Conservation (phyloP, 139 green algal genomes). For the Limnomonas spitsbergensis region DNA sequence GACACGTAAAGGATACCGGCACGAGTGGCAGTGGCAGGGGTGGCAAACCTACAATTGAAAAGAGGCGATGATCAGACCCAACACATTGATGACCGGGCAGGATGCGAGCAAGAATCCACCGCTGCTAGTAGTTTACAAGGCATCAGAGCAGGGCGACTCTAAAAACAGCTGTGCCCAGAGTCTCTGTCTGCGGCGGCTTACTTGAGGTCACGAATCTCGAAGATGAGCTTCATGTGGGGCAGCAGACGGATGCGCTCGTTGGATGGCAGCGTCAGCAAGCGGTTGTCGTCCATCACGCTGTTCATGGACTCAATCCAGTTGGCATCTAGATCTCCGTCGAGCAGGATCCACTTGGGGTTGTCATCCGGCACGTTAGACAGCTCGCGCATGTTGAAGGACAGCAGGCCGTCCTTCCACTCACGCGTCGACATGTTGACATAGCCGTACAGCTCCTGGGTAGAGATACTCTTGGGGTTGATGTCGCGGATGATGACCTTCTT, state of each 20-base stretch:
- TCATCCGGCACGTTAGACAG: slow-evolving; percentile 78
- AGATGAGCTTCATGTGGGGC: slow-evolving; percentile 86
- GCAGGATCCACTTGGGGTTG: slow-evolving; percentile 86
- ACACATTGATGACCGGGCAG: no score
- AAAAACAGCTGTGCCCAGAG: no score
- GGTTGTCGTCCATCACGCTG: slow-evolving; percentile 86
- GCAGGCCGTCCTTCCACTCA: slow-evolving; percentile 86
- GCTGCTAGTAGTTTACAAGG: no score
- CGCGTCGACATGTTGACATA: slow-evolving; percentile 85
- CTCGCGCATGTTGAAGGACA: slow-evolving; percentile 86
- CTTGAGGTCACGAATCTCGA: slow-evolving; percentile 82
- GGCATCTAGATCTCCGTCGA: slow-evolving; percentile 83
- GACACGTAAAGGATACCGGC: slow-evolving; percentile 84
- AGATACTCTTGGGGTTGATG: slow-evolving; percentile 87
- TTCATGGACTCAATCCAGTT: slow-evolving; percentile 93
- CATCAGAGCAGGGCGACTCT: no score
- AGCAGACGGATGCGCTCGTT: slow-evolving; percentile 87
- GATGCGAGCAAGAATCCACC: no score
- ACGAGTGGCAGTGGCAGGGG: slow-evolving; percentile 78
- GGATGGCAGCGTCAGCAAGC: slow-evolving; percentile 79
- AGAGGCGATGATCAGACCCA: no score
- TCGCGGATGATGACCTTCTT: slow-evolving; percentile 76
- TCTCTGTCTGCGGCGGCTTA: not conserved
- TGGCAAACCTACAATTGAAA: slow-evolving; percentile 53
- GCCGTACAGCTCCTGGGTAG: slow-evolving; percentile 84